Percentiles rank a stretch among this genome's conserved stretches.
Evolutionary conservation across 2,329 filamentous ascomycete species (phyloP).

Genomic region (Aulographum hederae): DNA sequence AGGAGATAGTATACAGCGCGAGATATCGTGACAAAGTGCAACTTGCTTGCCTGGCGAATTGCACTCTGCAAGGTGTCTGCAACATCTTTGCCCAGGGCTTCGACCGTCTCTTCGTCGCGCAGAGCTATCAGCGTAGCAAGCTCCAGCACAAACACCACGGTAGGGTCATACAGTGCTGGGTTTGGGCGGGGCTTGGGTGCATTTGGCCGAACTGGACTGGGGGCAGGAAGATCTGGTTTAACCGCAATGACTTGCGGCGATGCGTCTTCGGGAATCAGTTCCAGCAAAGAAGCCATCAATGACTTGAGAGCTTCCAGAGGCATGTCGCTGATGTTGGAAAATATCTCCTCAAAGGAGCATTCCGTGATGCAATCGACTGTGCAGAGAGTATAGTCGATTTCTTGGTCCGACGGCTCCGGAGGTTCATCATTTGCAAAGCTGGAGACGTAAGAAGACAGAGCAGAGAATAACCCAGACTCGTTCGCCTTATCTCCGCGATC

Average conservation of each 20-base stretch:
- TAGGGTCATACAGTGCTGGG: slow-evolving; percentile 58
- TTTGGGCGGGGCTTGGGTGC: slow-evolving; percentile 37
- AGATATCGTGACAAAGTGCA: slow-evolving; percentile 71
- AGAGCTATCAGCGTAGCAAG: slow-evolving; percentile 69
- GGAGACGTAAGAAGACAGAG: slow-evolving; percentile 92
- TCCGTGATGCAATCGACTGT: slow-evolving; percentile 88
- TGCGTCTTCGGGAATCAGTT: slow-evolving; percentile 73
- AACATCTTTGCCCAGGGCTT: slow-evolving; percentile 58
- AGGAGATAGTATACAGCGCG: slow-evolving; percentile 77
- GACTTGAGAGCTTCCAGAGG: slow-evolving; percentile 39
- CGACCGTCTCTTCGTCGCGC: slow-evolving; percentile 54
- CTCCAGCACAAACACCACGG: slow-evolving; percentile 78
- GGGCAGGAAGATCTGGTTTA: slow-evolving; percentile 61
- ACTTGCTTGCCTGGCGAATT: slow-evolving; percentile 57
- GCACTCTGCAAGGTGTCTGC: slow-evolving; percentile 66
- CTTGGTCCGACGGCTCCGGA: slow-evolving; percentile 90
- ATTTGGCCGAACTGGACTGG: slow-evolving; percentile 38
- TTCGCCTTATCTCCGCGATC: slow-evolving; percentile 62
- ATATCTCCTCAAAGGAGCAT: slow-evolving; percentile 67
- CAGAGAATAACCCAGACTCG: slow-evolving; percentile 67
- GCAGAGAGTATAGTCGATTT: slow-evolving; percentile 86
- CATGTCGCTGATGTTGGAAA: slow-evolving; percentile 59
- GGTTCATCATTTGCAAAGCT: slow-evolving; percentile 97
- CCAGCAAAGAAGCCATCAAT: slow-evolving; percentile 56
- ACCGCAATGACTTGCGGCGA: slow-evolving; percentile 70